Conservation (phyloP, 768 basidiomycete species). For the Leccinellum albellum region DNA sequence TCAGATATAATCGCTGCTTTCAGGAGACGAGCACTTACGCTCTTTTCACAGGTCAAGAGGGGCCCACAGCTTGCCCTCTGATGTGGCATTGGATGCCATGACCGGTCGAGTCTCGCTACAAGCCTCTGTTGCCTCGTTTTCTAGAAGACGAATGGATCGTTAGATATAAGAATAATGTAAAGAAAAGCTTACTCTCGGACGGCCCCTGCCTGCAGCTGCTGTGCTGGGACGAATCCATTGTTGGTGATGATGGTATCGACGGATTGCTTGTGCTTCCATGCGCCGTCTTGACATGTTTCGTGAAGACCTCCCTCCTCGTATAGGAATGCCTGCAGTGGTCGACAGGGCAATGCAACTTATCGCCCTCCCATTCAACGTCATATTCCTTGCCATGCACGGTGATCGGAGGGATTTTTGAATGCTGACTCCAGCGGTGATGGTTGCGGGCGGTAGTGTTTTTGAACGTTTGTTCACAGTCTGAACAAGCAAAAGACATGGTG, state of each 20-base stretch:
- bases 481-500: background rate
- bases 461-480: background rate
- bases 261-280: background rate
- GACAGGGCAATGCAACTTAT: background rate
- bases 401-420: background rate
- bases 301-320: background rate
- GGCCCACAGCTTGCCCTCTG: too few relatives aligned
- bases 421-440: conserved; percentile 1
- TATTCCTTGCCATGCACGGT: background rate
- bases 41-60: too few relatives aligned
- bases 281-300: background rate
- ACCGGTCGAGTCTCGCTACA: too few relatives aligned
- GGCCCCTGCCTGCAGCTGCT: background rate
- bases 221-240: background rate
- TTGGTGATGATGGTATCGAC: background rate
- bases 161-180: background rate
- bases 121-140: too few relatives aligned
- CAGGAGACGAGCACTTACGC: too few relatives aligned
- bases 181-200: too few relatives aligned
- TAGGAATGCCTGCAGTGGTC: background rate
- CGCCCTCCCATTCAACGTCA: background rate
- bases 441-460: background rate
- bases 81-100: too few relatives aligned
- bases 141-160: too few relatives aligned
- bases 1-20: too few relatives aligned